A percentile compares a stretch with the other conserved stretches of the same genome.
These are phyloP conservation scores for Colletotrichum cereale DNA, from an alignment of 2,329 filamentous ascomycete genomes.

Conservation along the genomic window DNA sequence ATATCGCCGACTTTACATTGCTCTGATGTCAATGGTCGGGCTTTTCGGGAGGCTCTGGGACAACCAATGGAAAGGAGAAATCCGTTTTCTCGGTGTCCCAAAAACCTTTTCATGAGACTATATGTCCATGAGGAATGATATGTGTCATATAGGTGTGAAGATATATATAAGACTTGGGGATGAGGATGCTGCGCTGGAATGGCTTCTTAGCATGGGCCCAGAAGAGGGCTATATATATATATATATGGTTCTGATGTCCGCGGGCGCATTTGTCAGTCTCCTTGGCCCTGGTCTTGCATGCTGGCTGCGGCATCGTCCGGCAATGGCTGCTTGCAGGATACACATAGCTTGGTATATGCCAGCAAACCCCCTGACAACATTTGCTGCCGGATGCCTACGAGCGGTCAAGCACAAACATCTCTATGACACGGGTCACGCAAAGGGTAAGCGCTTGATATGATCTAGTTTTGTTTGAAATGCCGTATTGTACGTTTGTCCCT, in stretches of 20 bases:
- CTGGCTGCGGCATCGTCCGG: neutral
- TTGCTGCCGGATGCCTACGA: neutral
- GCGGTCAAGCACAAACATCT: neutral
- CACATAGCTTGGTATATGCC: neutral
- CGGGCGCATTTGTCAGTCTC: neutral
- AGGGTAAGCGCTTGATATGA: neutral
- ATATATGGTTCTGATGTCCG: accelerated
- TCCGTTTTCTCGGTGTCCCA: neutral
- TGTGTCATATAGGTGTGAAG: neutral
- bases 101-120: neutral
- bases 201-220: neutral
- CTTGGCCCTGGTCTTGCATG: neutral
- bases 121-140: neutral
- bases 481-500: neutral
- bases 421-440: accelerated
- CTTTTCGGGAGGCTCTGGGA: neutral
- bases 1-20: neutral
- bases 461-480: neutral
- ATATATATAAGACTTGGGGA: neutral
- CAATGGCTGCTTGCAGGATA: too few species aligned
- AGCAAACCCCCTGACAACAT: neutral
- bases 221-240: neutral
- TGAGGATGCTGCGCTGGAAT: neutral
- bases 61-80: too few species aligned
- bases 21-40: neutral